Base-by-base conservation (phyloP, 78 protist species). In the Andalucia godoyi region DNA sequence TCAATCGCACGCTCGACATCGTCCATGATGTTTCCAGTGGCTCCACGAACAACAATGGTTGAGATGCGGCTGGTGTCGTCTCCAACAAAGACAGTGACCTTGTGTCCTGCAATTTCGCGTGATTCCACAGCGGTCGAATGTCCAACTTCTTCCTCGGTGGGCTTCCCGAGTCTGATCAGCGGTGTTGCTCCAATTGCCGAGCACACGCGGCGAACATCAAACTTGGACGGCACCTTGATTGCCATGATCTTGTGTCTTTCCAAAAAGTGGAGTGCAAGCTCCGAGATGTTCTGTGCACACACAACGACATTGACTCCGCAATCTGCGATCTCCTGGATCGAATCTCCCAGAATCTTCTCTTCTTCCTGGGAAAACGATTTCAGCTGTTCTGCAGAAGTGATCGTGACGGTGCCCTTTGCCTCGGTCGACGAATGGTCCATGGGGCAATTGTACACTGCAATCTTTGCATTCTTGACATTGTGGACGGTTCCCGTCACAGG, bases 1-100 rank as follows among this genome's bases (percentile, higher is more conserved):
- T 89, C 90, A 55, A 97, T 65, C 36, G 99, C 97, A 27, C 99
- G 82, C 83, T 89, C 97, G 25, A 91, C 68, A 63, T 97, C 99
- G 61, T 97, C 97, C 38, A 93, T 74, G 53, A 80, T n/a, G 65
- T 91, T 89, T 32, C 41, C 36, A 33, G 99, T 92, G 6, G 94
- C 72, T 27, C 95, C 96, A 25, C 99, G 91, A 15, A 94, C 61
- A 12, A 96, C 77, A 47, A 96, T 80, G 9, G 99, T 92, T 15
- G 98, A 61, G 6, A 95, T n/a, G n/a, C n/a, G 61, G 54, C 58
- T 64, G 13, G 60, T 39, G 34, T 59, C 52, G 32, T 63, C 72
- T 13, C 18, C 34, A 58, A 5, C 58, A 73, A 91, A 80, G 25
- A 85, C 73, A 55, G 77, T 64, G 66, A 80, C 75, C 62, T 46